phyloP scores from a whole-genome alignment of 768 basidiomycete genomes.

The Psilocybe subaeruginosa region DNA sequence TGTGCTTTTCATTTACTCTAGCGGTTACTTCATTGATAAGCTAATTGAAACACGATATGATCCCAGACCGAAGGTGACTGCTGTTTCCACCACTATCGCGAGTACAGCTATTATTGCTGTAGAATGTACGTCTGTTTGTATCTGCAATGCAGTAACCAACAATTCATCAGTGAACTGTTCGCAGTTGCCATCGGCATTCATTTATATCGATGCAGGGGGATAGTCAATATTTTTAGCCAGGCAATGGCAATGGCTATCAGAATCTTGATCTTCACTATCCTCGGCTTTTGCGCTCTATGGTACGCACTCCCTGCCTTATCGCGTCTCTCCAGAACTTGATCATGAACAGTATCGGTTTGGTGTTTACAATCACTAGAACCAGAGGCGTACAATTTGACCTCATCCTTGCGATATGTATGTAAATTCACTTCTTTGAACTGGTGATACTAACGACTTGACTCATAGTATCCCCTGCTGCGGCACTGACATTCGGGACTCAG shows the following conservation, averaged over 20 bases:
- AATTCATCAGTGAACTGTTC: not conserved
- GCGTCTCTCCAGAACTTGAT: not conserved
- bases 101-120: constrained; percentile 24
- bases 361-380: constrained; percentile 24
- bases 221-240: constrained; percentile 26
- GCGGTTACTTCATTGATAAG: not conserved
- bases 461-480: constrained; percentile 28
- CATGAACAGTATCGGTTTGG: constrained; percentile 26
- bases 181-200: constrained; percentile 26
- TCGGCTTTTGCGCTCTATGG: constrained; percentile 22
- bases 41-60: not conserved
- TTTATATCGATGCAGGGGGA: constrained; percentile 28
- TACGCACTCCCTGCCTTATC: constrained; percentile 14
- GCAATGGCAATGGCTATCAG: constrained; percentile 32
- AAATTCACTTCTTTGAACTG: not conserved
- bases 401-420: constrained; percentile 31
- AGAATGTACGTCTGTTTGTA: constrained; percentile 24
- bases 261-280: constrained; percentile 28
- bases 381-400: constrained; percentile 32
- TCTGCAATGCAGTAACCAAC: not conserved
- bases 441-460: not conserved
- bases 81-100: constrained; percentile 26
- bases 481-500: constrained; percentile 33
- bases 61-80: constrained; percentile 29
- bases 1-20: not conserved